Percentiles rank a stretch among this genome's conserved stretches.
phyloP scores from a whole-genome alignment of 805 yeast genomes.

The Candida sithepensis region DNA sequence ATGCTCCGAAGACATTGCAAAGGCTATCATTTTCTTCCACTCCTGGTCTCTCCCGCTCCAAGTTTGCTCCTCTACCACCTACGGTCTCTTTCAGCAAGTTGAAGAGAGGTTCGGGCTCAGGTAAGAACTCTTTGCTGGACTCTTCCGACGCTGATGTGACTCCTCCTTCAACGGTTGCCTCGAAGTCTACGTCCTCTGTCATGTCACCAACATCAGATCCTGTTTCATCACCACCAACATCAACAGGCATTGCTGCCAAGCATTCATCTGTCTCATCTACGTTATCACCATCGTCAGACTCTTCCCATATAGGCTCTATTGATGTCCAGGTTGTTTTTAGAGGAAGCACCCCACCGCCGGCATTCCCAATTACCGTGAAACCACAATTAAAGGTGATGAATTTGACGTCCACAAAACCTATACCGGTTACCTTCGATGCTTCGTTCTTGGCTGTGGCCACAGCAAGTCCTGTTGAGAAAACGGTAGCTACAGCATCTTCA shows the following conservation, averaged over 20 bases:
- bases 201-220: background rate
- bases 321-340: slow-evolving; percentile 7
- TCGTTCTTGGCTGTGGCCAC: background rate
- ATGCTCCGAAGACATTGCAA: background rate
- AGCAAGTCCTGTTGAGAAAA: no score
- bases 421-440: slow-evolving; percentile 38
- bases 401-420: slow-evolving; percentile 13
- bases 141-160: background rate
- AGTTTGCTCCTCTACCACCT: background rate
- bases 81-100: background rate
- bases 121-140: background rate
- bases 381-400: slow-evolving; percentile 8
- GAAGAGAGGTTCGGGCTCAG: background rate
- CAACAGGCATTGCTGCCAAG: slow-evolving; percentile 1
- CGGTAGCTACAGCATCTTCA: background rate
- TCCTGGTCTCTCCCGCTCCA: slow-evolving; percentile 2
- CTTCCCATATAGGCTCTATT: background rate
- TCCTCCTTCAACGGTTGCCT: background rate
- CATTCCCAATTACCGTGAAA: slow-evolving; percentile 3
- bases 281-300: background rate
- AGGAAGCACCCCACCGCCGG: background rate
- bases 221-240: slow-evolving; percentile 3
- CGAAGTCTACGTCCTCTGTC: background rate
- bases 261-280: background rate
- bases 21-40: slow-evolving; percentile 8